Evolutionary conservation across 192 early-diverging fungal species (phyloP), one percentile per base, ranked within the genome.

Genomic region (Backusella parvicylindrica): DNA sequence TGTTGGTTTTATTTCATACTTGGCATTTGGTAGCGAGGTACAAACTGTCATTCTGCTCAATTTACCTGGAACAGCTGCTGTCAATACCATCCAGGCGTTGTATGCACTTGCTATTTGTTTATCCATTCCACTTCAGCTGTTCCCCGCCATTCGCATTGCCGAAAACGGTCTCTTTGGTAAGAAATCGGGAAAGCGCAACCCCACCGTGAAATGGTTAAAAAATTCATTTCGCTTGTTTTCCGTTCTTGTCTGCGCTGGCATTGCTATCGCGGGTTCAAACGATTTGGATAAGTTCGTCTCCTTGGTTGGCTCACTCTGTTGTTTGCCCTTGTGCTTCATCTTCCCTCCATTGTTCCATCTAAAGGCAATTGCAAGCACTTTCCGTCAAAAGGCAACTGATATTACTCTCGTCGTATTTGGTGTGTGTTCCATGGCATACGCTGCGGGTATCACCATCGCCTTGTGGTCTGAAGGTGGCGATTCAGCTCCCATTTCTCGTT

Each of bases 261-360:
- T 95, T 37, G 90, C 93, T 28, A 91, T 91, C 71, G 84, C 84
- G 16, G 94, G 94, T 11, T 85, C 87, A 13, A 86, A 88, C 64
- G 88, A 94, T 75, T 84, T 97, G n/a, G 95, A 97, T 79, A 93
- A 94, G 77, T 92, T 95, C 82, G 95, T 97, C 31, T 89, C 91
- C 16, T 86, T 97, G 30, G 89, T 97, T 37, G 95, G 96, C 2
- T 91, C 89, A 69, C 86, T 94, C 53, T 90, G 92, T 0, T 92
- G 87, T 65, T 84, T 88, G 41, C 91, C 91, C 30, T 79, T 92
- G 66, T 89, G 88, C 72, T 96, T 96, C 67, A 89, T 96, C 65
- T 97, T 95, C 84, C 95, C 96, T 12, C 85, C 91, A 50, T 80
- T 96, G 76, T 93, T 97, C 83, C 94, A 97, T 80, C 88, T 86